Evolutionary conservation across 2,329 filamentous ascomycete species (phyloP), one percentile per base, ranked within the genome.

Genomic region (Diaporthe humulicola): DNA sequence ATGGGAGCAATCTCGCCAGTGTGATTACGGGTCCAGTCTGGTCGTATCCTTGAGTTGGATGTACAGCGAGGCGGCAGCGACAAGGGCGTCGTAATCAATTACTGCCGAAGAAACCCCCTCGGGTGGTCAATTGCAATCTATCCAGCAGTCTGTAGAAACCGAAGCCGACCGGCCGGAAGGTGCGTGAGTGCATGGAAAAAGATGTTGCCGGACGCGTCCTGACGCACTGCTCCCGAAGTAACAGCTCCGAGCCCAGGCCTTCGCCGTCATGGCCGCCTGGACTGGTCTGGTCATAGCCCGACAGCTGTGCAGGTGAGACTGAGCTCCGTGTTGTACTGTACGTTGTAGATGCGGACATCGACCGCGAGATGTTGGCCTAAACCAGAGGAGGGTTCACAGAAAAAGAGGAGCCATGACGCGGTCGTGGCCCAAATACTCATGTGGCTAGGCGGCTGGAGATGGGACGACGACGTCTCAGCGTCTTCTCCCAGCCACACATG

Each of bases 1-100:
- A 52, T 48, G 28, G 64, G 58, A 52, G 75, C 71, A 76, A 76
- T 76, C 71, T 76, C 75, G 71, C 71, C 67, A 75, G 67, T 72
- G 71, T 70, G 52, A 75, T 72, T 76, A 61, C 60, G 75, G 75
- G 45, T 66, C 75, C 69, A 72, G 50, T 66, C 48, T 58, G 42
- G 67, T 71, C 69, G 58, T 42, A 61, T 72, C 70, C 50, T 67
- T 22, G 70, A 50, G 28, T 17, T 48, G 25, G 15, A 54, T 57
- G 60, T n/a, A 72, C 38, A 58, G 42, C 50, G 25, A 38, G 64
- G 14, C 33, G 33, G 22, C 64, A 54, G 50, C 60, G 74, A 40
- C 48, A 73, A 33, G 52, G 66, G 66, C 54, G 50, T 71, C 71
- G 71, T 75, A 74, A 74, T 74, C 74, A 52, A 72, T 69, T 54